These are phyloP conservation scores for Chenopodium quinoa DNA, from an alignment of 148 eudicot genomes.

Conservation along the genomic window DNA sequence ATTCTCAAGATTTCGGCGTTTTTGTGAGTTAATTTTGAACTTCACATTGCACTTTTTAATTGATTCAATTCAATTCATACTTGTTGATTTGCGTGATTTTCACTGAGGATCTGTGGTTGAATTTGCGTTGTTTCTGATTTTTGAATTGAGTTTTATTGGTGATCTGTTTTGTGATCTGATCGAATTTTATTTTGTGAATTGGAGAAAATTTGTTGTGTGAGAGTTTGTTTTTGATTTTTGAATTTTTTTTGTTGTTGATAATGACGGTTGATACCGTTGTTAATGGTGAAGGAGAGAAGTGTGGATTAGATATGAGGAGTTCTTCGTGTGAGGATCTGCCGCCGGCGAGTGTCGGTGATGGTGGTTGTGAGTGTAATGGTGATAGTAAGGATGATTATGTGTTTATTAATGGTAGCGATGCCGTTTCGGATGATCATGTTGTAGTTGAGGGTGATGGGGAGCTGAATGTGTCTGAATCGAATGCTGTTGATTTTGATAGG, in stretches of 20 bases:
- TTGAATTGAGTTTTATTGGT: not conserved
- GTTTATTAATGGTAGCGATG: constrained; percentile 40
- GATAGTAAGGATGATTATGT: constrained; percentile 48
- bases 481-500: constrained; percentile 9
- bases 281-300: constrained; percentile 36
- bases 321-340: constrained; percentile 43
- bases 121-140: not conserved
- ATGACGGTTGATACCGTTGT: constrained; percentile 42
- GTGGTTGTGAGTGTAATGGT: constrained; percentile 14
- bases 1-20: not conserved
- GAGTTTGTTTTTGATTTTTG: not conserved
- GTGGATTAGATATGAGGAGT: constrained; percentile 41
- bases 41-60: not conserved
- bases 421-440: constrained; percentile 30
- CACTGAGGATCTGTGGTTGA: not conserved
- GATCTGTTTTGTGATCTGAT: constrained; percentile 33
- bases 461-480: constrained; percentile 9
- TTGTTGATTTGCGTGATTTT: constrained; percentile 6
- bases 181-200: not conserved
- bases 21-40: constrained; percentile 19
- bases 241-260: not conserved
- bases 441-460: constrained; percentile 21
- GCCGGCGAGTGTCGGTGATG: constrained; percentile 29
- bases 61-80: not conserved
- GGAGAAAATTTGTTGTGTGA: not conserved